Conservation (phyloP, 768 basidiomycete species). For the Kwoniella botswanensis region DNA sequence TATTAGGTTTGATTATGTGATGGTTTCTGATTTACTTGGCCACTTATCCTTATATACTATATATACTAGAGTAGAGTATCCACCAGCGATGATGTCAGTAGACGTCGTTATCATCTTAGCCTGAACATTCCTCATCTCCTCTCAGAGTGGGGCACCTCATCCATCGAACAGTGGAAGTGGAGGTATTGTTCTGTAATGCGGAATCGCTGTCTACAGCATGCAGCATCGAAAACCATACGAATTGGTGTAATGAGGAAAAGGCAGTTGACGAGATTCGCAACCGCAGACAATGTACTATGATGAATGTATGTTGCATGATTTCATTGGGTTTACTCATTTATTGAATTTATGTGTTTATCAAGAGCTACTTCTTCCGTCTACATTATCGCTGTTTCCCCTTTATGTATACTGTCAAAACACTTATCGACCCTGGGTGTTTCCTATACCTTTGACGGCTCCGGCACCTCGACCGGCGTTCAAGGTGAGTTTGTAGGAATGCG, state of each 20-base stretch:
- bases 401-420: neutral
- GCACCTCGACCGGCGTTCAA: conserved; percentile 46
- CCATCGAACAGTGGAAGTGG: neutral
- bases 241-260: too few species aligned
- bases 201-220: too few species aligned
- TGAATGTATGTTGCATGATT: conserved; percentile 14
- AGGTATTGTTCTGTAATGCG: neutral
- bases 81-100: conserved; percentile 18
- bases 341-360: neutral
- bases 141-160: too few species aligned
- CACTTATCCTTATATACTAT: neutral
- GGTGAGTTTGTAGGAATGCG: conserved; percentile 35
- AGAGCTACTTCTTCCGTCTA: neutral
- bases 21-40: neutral
- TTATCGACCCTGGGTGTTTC: conserved; percentile 26
- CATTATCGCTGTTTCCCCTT: neutral
- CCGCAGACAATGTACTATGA: neutral
- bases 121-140: conserved; percentile 5
- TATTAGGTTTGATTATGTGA: neutral
- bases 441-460: conserved; percentile 29
- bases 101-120: conserved; percentile 1
- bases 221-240: too few species aligned
- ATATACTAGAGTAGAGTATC: neutral
- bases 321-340: conserved; percentile 12
- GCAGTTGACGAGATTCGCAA: too few species aligned